A percentile compares a stretch with the other conserved stretches of the same genome.
These are phyloP conservation scores for Neurospora sp. DNA, from an alignment of 495 filamentous ascomycete genomes.

Conservation along the genomic window DNA sequence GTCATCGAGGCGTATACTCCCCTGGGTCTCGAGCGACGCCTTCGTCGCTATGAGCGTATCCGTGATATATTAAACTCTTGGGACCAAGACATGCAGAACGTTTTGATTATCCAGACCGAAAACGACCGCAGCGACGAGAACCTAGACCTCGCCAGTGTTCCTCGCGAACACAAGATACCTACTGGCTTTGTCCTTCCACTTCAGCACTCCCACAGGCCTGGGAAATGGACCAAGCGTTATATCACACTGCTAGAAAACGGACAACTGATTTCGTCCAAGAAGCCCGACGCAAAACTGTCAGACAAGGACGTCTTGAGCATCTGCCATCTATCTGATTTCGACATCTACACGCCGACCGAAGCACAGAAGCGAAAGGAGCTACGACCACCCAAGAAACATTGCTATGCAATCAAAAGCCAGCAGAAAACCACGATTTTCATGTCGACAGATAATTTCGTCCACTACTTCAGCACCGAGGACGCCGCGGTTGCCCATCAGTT, in stretches of 20 bases:
- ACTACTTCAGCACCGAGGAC: constrained; percentile 82
- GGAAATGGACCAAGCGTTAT: constrained; percentile 79
- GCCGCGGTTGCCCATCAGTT: constrained; percentile 52
- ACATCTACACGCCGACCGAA: constrained; percentile 70
- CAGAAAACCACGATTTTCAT: constrained; percentile 81
- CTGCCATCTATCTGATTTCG: constrained; percentile 89
- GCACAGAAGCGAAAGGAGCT: constrained; percentile 51
- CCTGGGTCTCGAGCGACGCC: constrained; percentile 70
- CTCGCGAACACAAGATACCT: constrained; percentile 44
- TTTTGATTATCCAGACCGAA: constrained; percentile 44
- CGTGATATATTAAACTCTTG: constrained; percentile 89
- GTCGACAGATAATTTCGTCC: constrained; percentile 73
- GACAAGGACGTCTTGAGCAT: constrained; percentile 57
- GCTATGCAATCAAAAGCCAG: constrained; percentile 87
- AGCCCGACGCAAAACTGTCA: constrained; percentile 35
- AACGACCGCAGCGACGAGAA: constrained; percentile 27
- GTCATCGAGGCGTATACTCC: constrained; percentile 65
- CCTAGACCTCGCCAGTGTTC: constrained; percentile 40
- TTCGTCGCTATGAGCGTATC: constrained; percentile 80
- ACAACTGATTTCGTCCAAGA: constrained; percentile 67
- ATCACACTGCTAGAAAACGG: constrained; percentile 66
- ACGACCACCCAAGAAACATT: constrained; percentile 67
- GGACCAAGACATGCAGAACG: constrained; percentile 66
- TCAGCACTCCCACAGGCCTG: constrained; percentile 68
- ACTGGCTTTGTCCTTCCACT: constrained; percentile 54